A percentile compares a stretch with the other conserved stretches of the same genome.
Conservation (phyloP, 2,329 filamentous ascomycete genomes). For the Colletotrichum sp. region DNA sequence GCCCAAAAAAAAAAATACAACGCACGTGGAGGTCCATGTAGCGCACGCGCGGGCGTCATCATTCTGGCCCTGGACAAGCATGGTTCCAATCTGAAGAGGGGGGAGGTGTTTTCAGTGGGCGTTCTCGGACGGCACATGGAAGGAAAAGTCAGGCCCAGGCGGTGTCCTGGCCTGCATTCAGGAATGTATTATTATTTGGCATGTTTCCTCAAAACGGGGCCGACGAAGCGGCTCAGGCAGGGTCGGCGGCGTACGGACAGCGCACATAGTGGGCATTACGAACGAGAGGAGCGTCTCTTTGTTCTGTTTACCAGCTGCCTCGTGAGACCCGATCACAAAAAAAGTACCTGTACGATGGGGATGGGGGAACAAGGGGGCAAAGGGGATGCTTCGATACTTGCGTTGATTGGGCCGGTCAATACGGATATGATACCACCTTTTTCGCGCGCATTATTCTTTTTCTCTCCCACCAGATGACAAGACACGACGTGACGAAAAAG, state of each 20-base stretch:
- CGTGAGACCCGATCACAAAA: not conserved
- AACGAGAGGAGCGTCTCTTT: not conserved
- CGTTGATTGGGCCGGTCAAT: not conserved
- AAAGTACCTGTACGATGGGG: conserved; percentile 13
- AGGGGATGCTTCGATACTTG: not conserved
- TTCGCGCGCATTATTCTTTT: not conserved
- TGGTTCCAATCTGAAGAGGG: not conserved
- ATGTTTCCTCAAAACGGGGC: not conserved
- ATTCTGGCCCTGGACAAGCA: conserved; percentile 2
- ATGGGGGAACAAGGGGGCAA: not conserved
- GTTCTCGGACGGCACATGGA: not conserved
- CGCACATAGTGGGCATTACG: not conserved
- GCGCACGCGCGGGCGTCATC: not conserved
- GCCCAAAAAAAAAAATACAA: not conserved
- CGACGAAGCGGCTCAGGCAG: not conserved
- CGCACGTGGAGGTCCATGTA: not conserved
- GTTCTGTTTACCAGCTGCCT: not conserved
- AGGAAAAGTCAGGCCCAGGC: not conserved
- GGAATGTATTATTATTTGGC: conserved; percentile 12
- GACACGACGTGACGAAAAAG: not conserved
- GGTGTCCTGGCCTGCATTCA: not conserved
- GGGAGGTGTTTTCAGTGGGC: not conserved
- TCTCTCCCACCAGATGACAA: not conserved
- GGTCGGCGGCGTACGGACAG: not conserved
- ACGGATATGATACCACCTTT: conserved; percentile 12